Evolutionary conservation across 306 rosid species (phyloP).

Genomic region (Trifolium subterraneum): DNA sequence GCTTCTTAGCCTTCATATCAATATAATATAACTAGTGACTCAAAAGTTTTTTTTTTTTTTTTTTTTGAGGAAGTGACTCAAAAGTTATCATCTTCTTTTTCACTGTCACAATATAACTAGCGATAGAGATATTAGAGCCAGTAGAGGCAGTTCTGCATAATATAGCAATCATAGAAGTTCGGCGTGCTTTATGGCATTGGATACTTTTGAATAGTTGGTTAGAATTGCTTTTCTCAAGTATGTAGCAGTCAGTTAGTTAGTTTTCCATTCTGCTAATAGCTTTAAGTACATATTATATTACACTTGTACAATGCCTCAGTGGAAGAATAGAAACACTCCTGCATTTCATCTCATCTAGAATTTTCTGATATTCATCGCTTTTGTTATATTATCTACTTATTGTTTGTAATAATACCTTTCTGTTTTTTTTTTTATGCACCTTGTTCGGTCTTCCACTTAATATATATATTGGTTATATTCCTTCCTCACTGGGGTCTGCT

Average conservation of each 20-base stretch:
- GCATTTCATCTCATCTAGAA: not conserved
- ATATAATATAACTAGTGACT: not conserved
- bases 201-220: not conserved
- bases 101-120: not conserved
- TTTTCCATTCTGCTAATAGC: constrained; percentile 2
- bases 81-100: constrained; percentile 14
- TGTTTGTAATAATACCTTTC: constrained; percentile 13
- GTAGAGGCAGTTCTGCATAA: constrained; percentile 5
- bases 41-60: too few species aligned
- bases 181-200: not conserved
- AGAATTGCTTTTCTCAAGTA: not conserved
- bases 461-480: not conserved
- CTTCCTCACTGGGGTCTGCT: constrained; percentile 23
- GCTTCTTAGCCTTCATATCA: not conserved
- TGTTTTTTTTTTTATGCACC: not conserved
- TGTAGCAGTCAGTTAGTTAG: not conserved
- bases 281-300: not conserved
- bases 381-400: constrained; percentile 4
- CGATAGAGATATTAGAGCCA: not conserved
- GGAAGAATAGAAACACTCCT: not conserved
- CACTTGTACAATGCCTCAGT: not conserved
- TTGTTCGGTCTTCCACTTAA: constrained; percentile 18
- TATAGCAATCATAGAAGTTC: not conserved
- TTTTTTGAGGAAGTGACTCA: too few species aligned
- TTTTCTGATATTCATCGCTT: not conserved